Conservation (phyloP, 2,329 filamentous ascomycete genomes). For the Dendrostoma leiphaemia region DNA sequence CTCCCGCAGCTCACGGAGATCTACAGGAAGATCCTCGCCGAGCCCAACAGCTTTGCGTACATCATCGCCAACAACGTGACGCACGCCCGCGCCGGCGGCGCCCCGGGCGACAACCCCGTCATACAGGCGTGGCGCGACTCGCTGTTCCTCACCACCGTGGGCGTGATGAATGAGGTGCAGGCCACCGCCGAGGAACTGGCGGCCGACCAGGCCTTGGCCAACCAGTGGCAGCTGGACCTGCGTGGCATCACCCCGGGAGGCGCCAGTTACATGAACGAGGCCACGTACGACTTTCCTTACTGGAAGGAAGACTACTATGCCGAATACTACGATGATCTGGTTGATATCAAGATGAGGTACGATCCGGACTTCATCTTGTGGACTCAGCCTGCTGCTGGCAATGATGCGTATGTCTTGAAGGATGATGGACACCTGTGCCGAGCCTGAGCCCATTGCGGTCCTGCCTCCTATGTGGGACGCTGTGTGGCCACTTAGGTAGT, state of each 20-base stretch:
- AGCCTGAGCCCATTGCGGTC: too few relatives aligned
- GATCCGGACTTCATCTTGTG: constrained; percentile 30
- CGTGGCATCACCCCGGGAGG: constrained; percentile 21
- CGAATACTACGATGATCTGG: constrained; percentile 25
- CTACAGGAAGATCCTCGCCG: neutral
- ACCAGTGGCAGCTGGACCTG: constrained; percentile 26
- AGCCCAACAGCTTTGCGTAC: neutral
- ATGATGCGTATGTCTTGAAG: too few relatives aligned
- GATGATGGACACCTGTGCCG: too few relatives aligned
- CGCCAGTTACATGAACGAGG: constrained; percentile 29
- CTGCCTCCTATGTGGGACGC: too few relatives aligned
- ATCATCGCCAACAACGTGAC: neutral
- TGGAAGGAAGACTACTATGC: constrained; percentile 30
- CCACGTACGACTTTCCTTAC: constrained; percentile 28
- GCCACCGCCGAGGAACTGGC: constrained; percentile 17
- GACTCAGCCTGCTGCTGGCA: too few relatives aligned
- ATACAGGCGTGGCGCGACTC: constrained; percentile 35
- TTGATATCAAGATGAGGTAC: constrained; percentile 27
- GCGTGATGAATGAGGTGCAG: constrained; percentile 23
- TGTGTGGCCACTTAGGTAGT: too few relatives aligned
- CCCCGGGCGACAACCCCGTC: constrained; percentile 29
- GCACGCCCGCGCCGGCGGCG: neutral
- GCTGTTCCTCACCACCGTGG: constrained; percentile 30
- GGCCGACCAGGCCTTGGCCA: constrained; percentile 21
- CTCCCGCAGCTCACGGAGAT: neutral